Percentiles rank a stretch among this genome's conserved stretches.
These are phyloP conservation scores for Camelina laxa DNA, from an alignment of 345 rosid genomes.

Conservation along the genomic window DNA sequence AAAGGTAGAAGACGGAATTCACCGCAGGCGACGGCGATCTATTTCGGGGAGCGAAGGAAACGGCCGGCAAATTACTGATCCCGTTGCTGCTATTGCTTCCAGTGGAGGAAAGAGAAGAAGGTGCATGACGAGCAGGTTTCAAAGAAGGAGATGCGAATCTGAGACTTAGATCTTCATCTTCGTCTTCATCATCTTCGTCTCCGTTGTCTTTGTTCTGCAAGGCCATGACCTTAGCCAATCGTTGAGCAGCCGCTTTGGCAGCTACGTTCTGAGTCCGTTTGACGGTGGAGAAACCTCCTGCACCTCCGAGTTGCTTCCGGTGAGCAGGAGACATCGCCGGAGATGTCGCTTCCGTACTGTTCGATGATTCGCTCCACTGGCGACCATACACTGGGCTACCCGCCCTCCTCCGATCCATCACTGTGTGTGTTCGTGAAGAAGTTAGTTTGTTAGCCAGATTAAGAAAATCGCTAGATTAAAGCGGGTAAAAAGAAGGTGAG, in stretches of 20 bases:
- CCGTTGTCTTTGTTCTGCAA: conserved; percentile 84
- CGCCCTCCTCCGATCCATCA: conserved; percentile 89
- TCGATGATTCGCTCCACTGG: conserved; percentile 89
- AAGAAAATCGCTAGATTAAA: background rate
- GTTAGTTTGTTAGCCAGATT: background rate
- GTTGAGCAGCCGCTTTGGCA: conserved; percentile 95
- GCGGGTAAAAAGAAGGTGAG: conserved; percentile 18
- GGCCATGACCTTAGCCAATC: conserved; percentile 97
- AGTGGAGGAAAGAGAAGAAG: conserved; percentile 44
- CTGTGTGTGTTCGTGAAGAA: conserved; percentile 15
- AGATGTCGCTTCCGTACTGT: conserved; percentile 86
- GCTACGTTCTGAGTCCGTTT: conserved; percentile 97
- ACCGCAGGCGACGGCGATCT: conserved; percentile 99
- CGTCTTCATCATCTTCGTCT: conserved; percentile 65
- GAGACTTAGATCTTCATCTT: conserved; percentile 71
- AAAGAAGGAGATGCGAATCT: conserved; percentile 54
- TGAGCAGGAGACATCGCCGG: conserved; percentile 92
- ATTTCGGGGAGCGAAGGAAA: conserved; percentile 57
- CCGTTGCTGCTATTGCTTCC: conserved; percentile 47
- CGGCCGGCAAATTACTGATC: conserved; percentile 47
- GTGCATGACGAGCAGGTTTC: conserved; percentile 39
- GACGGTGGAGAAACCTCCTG: conserved; percentile 65
- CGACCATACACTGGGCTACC: conserved; percentile 83
- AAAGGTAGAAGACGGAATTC: conserved; percentile 31
- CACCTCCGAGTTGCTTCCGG: conserved; percentile 59